Conservation (phyloP, 108 stramenopile genomes). For the Nannochloropsis oceanica region DNA sequence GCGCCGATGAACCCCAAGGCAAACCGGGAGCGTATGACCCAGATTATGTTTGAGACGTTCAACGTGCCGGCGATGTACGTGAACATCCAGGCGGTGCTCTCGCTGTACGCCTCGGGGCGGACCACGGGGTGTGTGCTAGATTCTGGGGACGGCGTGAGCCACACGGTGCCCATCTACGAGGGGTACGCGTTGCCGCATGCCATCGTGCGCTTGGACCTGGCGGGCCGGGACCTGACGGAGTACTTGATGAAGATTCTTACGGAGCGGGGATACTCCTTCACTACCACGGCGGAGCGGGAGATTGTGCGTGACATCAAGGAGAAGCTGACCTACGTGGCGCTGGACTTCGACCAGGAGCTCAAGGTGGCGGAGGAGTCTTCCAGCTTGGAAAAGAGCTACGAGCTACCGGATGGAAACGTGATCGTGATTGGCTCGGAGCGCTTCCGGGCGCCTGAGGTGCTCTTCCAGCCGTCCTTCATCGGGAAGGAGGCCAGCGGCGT, state of each 20-base stretch:
- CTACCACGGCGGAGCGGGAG: constrained; percentile 48
- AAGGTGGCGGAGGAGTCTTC: constrained; percentile 46
- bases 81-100: constrained; percentile 92
- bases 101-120: constrained; percentile 49
- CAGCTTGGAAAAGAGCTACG: constrained; percentile 48
- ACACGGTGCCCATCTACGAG: constrained; percentile 50
- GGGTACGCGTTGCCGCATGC: constrained; percentile 49
- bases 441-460: constrained; percentile 52
- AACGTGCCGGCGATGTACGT: constrained; percentile 99
- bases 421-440: constrained; percentile 48
- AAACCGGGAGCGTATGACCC: constrained; percentile 98
- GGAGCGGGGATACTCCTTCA: constrained; percentile 50
- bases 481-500: constrained; percentile 94
- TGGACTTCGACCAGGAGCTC: constrained; percentile 51
- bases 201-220: constrained; percentile 44
- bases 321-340: constrained; percentile 52
- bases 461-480: constrained; percentile 69
- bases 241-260: constrained; percentile 51
- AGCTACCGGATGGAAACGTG: constrained; percentile 49
- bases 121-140: constrained; percentile 48
- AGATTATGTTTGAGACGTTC: constrained; percentile 99
- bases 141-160: constrained; percentile 49
- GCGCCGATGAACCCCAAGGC: constrained; percentile 99
- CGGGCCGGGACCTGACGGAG: constrained; percentile 50
- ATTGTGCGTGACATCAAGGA: constrained; percentile 55